Evolutionary conservation across 192 early-diverging fungal genomes (phyloP).

Genomic region (Linnemannia schmuckeri): DNA sequence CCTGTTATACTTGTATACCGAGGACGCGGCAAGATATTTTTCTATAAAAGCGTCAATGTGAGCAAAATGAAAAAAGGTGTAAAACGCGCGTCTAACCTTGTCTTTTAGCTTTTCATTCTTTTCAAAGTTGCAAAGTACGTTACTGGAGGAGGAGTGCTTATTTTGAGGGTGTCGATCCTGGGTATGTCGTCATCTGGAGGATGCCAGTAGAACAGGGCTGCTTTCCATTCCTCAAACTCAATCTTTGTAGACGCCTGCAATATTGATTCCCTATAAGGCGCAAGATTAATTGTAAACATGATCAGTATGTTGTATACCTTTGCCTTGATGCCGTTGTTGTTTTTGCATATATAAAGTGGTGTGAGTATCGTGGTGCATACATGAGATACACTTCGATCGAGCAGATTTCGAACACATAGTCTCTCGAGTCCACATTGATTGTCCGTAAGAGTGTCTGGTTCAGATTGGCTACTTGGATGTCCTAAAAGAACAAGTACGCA

Average conservation of each 20-base stretch:
- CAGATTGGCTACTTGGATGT: slow-evolving; percentile 49
- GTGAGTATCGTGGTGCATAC: slow-evolving; percentile 3
- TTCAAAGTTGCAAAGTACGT: neutral
- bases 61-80: neutral
- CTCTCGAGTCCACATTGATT: slow-evolving; percentile 36
- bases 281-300: neutral
- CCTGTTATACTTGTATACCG: slow-evolving; percentile 32
- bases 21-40: slow-evolving; percentile 27
- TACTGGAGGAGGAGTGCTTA: slow-evolving; percentile 37
- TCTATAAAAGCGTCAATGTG: slow-evolving; percentile 3
- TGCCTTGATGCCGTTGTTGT: no score
- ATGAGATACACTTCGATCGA: slow-evolving; percentile 52
- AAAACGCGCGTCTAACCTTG: neutral
- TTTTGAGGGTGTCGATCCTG: slow-evolving; percentile 34
- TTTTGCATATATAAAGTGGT: neutral
- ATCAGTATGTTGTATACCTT: no score
- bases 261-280: slow-evolving; percentile 37
- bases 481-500: slow-evolving; percentile 14
- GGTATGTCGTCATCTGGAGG: slow-evolving; percentile 52
- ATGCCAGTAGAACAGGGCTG: slow-evolving; percentile 50
- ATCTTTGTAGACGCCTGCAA: slow-evolving; percentile 46
- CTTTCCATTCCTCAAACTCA: slow-evolving; percentile 55
- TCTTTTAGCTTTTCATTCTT: neutral
- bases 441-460: slow-evolving; percentile 46
- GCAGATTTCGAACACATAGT: slow-evolving; percentile 55